Conservation (phyloP, 208 protist genomes). For the Tritrichomonas musculus region DNA sequence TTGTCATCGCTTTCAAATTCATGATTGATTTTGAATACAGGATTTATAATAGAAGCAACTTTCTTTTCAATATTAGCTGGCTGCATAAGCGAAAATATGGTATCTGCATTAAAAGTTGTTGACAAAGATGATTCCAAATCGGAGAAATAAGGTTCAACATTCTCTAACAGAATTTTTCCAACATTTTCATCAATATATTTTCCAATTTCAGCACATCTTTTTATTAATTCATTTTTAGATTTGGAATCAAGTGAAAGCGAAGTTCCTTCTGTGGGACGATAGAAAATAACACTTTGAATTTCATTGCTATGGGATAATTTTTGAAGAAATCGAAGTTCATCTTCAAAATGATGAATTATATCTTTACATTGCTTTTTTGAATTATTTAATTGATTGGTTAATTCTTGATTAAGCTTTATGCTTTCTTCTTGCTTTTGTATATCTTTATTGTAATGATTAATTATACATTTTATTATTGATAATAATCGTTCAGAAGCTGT, state of each 20-base stretch:
- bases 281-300: not conserved
- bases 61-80: not conserved
- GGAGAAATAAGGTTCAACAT: not conserved
- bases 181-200: not conserved
- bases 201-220: not conserved
- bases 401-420: no score
- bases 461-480: no score
- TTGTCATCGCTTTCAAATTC: not conserved
- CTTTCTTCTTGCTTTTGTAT: no score
- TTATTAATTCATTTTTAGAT: not conserved
- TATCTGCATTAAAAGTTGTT: not conserved
- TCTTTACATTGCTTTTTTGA: not conserved
- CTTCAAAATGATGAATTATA: not conserved
- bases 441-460: no score
- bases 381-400: no score
- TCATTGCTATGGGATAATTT: not conserved
- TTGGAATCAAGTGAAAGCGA: not conserved
- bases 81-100: not conserved
- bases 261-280: not conserved
- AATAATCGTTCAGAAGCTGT: no score
- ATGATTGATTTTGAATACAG: no score
- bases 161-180: not conserved
- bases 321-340: conserved; percentile 4
- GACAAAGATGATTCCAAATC: no score
- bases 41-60: not conserved